Evolutionary conservation across 768 basidiomycete species (phyloP).

Genomic region (Leccinum disarticulatum): DNA sequence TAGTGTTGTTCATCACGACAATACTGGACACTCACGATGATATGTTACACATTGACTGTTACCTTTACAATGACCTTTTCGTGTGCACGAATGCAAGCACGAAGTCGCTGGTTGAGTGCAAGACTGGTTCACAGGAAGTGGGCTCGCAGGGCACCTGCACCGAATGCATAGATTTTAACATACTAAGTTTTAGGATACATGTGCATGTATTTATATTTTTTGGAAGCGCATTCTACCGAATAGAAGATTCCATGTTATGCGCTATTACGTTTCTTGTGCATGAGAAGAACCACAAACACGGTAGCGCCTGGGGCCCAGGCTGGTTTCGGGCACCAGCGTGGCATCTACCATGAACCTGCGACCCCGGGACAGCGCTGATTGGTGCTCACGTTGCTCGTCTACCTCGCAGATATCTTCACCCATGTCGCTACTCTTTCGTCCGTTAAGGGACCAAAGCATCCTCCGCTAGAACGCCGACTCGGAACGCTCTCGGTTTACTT

Average conservation of each 20-base stretch:
- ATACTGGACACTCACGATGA: slow-evolving; percentile 12
- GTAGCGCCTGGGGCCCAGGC: too few species aligned
- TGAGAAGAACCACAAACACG: not conserved
- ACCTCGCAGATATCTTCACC: slow-evolving; percentile 9
- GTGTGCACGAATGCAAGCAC: not conserved
- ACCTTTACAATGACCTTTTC: slow-evolving; percentile 14
- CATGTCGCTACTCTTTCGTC: slow-evolving; percentile 43
- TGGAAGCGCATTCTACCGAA: not conserved
- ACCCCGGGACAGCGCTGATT: slow-evolving; percentile 1
- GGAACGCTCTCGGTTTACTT: slow-evolving; percentile 64
- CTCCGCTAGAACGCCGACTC: slow-evolving; percentile 48
- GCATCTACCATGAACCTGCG: slow-evolving; percentile 5
- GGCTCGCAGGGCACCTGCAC: not conserved
- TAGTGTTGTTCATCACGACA: slow-evolving; percentile 5
- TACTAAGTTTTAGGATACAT: not conserved
- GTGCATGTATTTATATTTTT: not conserved
- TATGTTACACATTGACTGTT: slow-evolving; percentile 24
- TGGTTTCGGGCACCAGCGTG: not conserved
- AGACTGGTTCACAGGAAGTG: not conserved
- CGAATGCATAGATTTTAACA: slow-evolving; percentile 13
- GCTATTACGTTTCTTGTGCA: not conserved
- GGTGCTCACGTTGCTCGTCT: not conserved
- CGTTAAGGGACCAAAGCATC: slow-evolving; percentile 56
- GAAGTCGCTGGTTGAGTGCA: not conserved
- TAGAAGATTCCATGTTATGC: not conserved